These are phyloP conservation scores for Curvularia sp. DNA, from an alignment of 2,329 filamentous ascomycete species.

Conservation along the genomic window DNA sequence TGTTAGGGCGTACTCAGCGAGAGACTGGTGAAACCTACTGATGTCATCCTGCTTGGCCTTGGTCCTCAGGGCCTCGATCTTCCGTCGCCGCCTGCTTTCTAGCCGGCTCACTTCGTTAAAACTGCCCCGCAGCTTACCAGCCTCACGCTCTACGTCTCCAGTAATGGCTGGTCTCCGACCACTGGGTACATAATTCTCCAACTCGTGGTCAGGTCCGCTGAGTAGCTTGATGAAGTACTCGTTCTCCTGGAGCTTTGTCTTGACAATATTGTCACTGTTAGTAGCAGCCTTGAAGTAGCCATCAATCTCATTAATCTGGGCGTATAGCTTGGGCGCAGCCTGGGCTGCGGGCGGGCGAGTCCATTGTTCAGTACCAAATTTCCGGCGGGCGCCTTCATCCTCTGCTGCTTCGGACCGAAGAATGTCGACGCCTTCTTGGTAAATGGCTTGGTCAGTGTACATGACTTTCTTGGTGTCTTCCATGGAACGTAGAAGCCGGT, in stretches of 20 bases:
- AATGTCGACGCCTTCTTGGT: conserved; percentile 81
- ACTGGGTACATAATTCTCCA: conserved; percentile 89
- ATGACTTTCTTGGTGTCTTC: conserved; percentile 92
- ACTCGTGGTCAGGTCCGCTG: conserved; percentile 76
- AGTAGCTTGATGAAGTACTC: conserved; percentile 78
- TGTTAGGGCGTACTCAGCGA: conserved; percentile 32
- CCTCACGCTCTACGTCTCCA: conserved; percentile 78
- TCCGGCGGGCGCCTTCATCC: conserved; percentile 75
- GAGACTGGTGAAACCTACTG: conserved; percentile 55
- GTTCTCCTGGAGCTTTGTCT: conserved; percentile 78
- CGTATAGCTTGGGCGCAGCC: conserved; percentile 76
- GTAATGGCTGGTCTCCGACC: conserved; percentile 80
- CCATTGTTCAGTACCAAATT: conserved; percentile 90
- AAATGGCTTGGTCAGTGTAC: conserved; percentile 75
- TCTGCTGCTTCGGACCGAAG: conserved; percentile 82
- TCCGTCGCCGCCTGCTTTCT: conserved; percentile 79
- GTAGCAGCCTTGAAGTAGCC: conserved; percentile 80
- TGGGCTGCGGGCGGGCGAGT: conserved; percentile 70
- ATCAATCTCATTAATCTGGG: conserved; percentile 77
- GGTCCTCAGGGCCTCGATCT: conserved; percentile 77
- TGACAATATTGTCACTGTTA: conserved; percentile 72
- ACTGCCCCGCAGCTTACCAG: conserved; percentile 75
- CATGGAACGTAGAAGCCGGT: conserved; percentile 77
- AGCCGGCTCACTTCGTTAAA: conserved; percentile 86
- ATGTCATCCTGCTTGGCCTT: conserved; percentile 89